A percentile compares a stretch with the other conserved stretches of the same genome.
Evolutionary conservation across 2,329 filamentous ascomycete genomes (phyloP).

Genomic region (Colletotrichum siamense): DNA sequence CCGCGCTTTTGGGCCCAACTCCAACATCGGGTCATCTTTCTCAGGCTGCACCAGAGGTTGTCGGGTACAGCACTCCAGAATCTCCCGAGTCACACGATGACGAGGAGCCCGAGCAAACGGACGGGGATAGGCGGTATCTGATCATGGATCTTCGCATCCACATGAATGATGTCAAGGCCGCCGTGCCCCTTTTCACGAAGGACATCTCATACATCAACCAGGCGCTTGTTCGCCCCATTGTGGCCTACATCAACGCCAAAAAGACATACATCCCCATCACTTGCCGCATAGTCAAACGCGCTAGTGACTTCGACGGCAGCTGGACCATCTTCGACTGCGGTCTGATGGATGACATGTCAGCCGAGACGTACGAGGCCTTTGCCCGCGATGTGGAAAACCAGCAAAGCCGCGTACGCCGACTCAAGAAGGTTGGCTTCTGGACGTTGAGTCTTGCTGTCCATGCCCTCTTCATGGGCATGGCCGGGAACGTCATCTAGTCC

Average conservation of each 20-base stretch:
- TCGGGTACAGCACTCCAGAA: not conserved
- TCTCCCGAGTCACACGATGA: not conserved
- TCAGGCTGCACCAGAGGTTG: constrained; percentile 24
- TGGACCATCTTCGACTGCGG: constrained; percentile 96
- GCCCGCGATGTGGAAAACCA: constrained; percentile 89
- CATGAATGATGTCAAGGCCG: constrained; percentile 91
- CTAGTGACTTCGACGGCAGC: constrained; percentile 89
- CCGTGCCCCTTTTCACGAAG: constrained; percentile 89
- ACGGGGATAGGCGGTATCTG: constrained; percentile 76
- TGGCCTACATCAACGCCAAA: constrained; percentile 97
- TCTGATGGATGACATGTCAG: constrained; percentile 90
- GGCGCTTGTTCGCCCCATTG: constrained; percentile 91
- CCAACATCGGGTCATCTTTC: constrained; percentile 37
- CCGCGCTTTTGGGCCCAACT: constrained; percentile 27
- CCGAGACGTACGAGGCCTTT: constrained; percentile 95
- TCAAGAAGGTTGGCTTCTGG: constrained; percentile 98
- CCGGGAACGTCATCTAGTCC: constrained; percentile 71
- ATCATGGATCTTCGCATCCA: constrained; percentile 96
- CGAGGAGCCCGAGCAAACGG: not conserved
- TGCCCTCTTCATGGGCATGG: constrained; percentile 93
- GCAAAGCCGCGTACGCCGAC: constrained; percentile 81
- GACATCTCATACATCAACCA: constrained; percentile 97
- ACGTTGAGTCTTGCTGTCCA: constrained; percentile 91
- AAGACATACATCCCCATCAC: constrained; percentile 94
- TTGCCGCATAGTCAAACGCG: constrained; percentile 90